Evolutionary conservation across 306 rosid species (phyloP), one percentile per base, ranked within the genome.

Genomic region (Ormosia semicastrata): DNA sequence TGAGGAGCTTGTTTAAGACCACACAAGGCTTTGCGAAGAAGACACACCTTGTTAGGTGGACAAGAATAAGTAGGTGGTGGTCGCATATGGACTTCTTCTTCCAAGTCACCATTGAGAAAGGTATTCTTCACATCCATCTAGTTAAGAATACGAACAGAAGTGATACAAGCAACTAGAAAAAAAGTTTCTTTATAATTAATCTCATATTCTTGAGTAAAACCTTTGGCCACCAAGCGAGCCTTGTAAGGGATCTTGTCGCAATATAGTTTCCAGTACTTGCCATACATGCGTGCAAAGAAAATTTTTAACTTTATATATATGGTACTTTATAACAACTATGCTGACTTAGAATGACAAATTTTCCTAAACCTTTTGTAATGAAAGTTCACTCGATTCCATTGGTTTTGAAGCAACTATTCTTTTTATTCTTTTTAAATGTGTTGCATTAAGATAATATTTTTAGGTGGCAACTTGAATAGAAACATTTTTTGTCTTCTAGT

Each of bases 201-300:
- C 41, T 24, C 24, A 24, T 24, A 39, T 57, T 46, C 63, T 81
- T 90, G 86, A 95, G 86, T 87, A 92, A 65, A 92, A 85, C 84
- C 99, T 97, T 0, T 98, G 98, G 24, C 24, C 24, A 24, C 24
- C 0, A 24, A 83, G 93, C 70, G 75, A 95, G 81, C 78, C 93
- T 87, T 87, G 89, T 78, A 71, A 10, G 96, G 88, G 49, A 95
- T 98, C 89, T 85, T 93, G 82, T 87, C 91, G 71, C 98, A 93
- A 57, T 95, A 95, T 29, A 80, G 69, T 83, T 93, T 95, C 99
- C 98, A 95, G 85, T 87, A 92, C 78, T 88, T 93, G 24, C 97
- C 96, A 59, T 95, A 95, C 97, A 98, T 95, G 92, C 89, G 79
- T 54, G 72, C 30, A 58, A 59, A 3, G 78, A 65, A 47, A 6